Conservation (phyloP, 139 green algal genomes). For the Tetradesmus obliquus region DNA sequence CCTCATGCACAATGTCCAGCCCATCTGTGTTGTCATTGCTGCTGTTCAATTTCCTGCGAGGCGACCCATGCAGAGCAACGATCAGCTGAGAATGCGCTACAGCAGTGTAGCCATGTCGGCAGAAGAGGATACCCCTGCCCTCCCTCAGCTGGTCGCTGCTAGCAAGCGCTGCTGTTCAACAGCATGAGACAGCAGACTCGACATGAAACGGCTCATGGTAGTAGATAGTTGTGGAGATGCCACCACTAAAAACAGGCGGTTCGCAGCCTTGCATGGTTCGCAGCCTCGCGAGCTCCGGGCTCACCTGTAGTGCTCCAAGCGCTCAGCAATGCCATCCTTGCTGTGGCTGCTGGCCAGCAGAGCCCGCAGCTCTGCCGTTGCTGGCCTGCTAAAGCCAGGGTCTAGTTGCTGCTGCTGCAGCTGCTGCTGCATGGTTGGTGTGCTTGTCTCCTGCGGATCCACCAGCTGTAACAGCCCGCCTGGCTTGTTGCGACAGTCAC, state of each 20-base stretch:
- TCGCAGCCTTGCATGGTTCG: no score
- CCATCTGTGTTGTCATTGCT: not conserved
- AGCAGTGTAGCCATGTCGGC: no score
- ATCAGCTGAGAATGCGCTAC: no score
- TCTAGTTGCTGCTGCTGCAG: not conserved
- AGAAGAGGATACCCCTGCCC: no score
- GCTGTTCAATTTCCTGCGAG: constrained; percentile 10
- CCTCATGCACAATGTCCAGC: constrained; percentile 23
- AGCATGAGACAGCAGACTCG: no score
- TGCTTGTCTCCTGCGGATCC: not conserved
- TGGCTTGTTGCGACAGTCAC: not conserved
- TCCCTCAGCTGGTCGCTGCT: no score
- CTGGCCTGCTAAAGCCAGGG: not conserved
- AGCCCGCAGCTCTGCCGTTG: not conserved
- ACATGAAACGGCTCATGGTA: no score
- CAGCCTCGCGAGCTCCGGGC: no score
- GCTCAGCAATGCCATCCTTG: not conserved
- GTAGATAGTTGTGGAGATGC: no score
- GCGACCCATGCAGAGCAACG: no score
- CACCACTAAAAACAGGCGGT: no score
- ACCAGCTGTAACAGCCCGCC: not conserved
- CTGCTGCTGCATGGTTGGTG: not conserved
- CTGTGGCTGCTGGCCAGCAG: constrained; percentile 19
- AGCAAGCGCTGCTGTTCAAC: no score
- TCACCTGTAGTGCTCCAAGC: not conserved